These are phyloP conservation scores for Saccharomyces hybrid DNA, from an alignment of 1,139 yeast genomes.

Conservation along the genomic window DNA sequence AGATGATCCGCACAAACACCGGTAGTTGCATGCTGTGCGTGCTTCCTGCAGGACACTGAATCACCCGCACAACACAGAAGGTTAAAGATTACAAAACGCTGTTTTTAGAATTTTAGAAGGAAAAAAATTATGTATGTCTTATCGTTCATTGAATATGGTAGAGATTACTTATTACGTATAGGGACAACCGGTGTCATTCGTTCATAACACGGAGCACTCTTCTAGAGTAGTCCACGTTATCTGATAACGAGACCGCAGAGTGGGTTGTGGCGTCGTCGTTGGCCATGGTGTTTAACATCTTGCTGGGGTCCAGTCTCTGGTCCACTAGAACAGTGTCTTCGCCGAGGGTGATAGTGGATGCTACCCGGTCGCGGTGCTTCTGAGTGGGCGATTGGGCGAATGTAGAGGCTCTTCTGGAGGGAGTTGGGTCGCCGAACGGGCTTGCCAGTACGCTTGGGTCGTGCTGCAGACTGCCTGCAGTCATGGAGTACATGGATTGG, in stretches of 20 bases:
- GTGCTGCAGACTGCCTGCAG: not conserved
- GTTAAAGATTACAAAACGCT: too few relatives aligned
- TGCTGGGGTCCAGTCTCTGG: constrained; percentile 60
- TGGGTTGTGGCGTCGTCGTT: constrained; percentile 32
- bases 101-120: not conserved
- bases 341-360: constrained; percentile 2
- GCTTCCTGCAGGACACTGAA: not conserved
- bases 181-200: constrained; percentile 11
- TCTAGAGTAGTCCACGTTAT: constrained; percentile 67
- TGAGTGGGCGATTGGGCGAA: constrained; percentile 4
- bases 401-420: constrained; percentile 7
- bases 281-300: constrained; percentile 45
- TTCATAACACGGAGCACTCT: constrained; percentile 64
- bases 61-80: not conserved
- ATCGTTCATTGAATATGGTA: not conserved
- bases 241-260: constrained; percentile 59
- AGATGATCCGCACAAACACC: too few relatives aligned
- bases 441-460: constrained; percentile 1
- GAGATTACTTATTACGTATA: not conserved
- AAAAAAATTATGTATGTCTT: not conserved
- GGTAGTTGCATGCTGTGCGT: too few relatives aligned
- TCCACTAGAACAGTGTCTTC: constrained; percentile 46
- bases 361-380: not conserved
- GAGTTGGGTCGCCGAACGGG: not conserved
- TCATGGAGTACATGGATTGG: constrained; percentile 1